Evolutionary conservation across 1,284 basidiomycete species (phyloP), one percentile per base, ranked within the genome.

Genomic region (Fomitopsis palustris): DNA sequence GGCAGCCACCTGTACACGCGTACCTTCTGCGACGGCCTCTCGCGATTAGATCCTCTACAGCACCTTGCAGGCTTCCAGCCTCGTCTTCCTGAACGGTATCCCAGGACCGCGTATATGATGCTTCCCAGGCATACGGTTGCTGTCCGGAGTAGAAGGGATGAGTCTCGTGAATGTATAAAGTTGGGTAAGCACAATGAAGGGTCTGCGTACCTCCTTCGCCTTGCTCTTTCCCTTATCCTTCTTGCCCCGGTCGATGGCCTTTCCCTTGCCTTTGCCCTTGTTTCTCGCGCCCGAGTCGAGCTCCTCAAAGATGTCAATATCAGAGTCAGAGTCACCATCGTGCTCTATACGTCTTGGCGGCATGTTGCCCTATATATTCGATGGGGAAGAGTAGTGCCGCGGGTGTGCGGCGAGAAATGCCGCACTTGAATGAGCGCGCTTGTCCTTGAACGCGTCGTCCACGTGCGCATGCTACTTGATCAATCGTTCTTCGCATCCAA

Each of bases 81-180:
- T 96, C 96, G 72, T 99, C 96, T 74, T 99, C 97, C 69, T 95
- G 91, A 0, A 99, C 94, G 2, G 90, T 92, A 67, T 99, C 97
- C 96, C 96, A 99, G 53, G 92, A 93, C 47, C 95, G 88, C 54
- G 93, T 89, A 72, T 96, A 98, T 8, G 92, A 90, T 1, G 92
- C 96, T 73, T 98, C 96, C 96, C 96, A 98, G 31, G 95, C 93
- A 68, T 96, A 96, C 1, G 86, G 81, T 83, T 85, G 86, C 87
- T 90, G 67, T 42, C 21, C 27, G 25, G 8, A 21, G 7, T 21
- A 57, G 47, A 42, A 5, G 35, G 16, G 10, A 37, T 14, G 4
- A 6, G 10, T 3, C 8, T 37, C 16, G 35, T 7, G 31, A 41
- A n/a, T 14, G 41, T 41, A 56, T 10, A 9, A 37, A 8, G 12